These are phyloP conservation scores for Mallotus repandus DNA, from an alignment of 441 rosid genomes.

Conservation along the genomic window DNA sequence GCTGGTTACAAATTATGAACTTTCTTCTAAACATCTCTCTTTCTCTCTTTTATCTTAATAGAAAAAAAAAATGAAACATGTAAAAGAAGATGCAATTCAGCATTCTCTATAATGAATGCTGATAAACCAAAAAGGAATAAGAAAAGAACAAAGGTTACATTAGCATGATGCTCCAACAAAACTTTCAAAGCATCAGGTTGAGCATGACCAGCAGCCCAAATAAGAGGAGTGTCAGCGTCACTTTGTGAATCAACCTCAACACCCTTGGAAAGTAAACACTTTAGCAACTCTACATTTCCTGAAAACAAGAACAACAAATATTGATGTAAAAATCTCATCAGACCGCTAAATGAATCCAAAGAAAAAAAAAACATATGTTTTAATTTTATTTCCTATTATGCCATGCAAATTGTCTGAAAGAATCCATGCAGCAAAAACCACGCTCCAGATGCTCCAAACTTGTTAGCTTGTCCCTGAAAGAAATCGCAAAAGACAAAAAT, in stretches of 20 bases:
- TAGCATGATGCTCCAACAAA: constrained; percentile 70
- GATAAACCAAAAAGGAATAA: background rate
- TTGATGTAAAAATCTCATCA: background rate
- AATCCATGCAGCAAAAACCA: background rate
- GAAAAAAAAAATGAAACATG: background rate
- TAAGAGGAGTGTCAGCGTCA: constrained; percentile 83
- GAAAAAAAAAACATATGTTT: background rate
- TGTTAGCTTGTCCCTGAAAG: background rate
- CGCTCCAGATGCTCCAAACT: constrained; percentile 3
- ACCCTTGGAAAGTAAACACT: constrained; percentile 58
- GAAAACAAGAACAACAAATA: constrained; percentile 23
- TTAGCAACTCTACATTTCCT: constrained; percentile 75
- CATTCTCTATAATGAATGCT: background rate
- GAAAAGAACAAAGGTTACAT: constrained; percentile 39
- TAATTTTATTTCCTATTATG: background rate
- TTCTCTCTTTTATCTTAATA: background rate
- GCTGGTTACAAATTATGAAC: background rate
- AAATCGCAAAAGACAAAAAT: constrained; percentile 1
- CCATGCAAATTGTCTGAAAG: background rate
- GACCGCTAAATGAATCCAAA: background rate
- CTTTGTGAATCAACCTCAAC: constrained; percentile 73
- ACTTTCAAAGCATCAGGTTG: constrained; percentile 70
- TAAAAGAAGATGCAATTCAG: background rate
- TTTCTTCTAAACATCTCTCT: background rate
- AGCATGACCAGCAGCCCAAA: constrained; percentile 96